Conservation (phyloP, 768 basidiomycete species). For the Amanita muscaria region DNA sequence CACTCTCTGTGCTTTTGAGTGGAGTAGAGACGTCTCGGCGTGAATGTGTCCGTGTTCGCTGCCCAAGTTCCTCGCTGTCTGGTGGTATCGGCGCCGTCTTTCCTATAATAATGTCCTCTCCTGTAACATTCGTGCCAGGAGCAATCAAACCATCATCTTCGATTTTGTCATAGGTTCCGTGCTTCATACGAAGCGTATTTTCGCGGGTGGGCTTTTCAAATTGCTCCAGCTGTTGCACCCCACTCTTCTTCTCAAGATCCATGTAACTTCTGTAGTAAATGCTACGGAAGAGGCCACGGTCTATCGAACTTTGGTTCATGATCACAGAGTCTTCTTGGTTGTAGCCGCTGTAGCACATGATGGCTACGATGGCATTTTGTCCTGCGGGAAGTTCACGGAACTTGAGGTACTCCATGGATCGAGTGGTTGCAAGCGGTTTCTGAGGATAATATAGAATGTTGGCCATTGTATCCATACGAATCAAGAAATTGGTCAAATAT, state of each 20-base stretch:
- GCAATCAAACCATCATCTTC: slow-evolving; percentile 95
- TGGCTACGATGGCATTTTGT: slow-evolving; percentile 98
- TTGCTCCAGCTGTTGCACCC: slow-evolving; percentile 85
- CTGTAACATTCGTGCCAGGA: slow-evolving; percentile 88
- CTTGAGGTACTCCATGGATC: slow-evolving; percentile 98
- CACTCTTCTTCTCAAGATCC: slow-evolving; percentile 96
- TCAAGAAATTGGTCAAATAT: slow-evolving; percentile 94
- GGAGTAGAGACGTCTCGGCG: slow-evolving; percentile 96
- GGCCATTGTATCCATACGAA: slow-evolving; percentile 99
- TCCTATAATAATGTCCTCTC: slow-evolving; percentile 98
- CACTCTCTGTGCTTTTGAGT: slow-evolving; percentile 95
- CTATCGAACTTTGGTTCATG: slow-evolving; percentile 99
- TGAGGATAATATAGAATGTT: slow-evolving; percentile 99
- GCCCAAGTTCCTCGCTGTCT: slow-evolving; percentile 95
- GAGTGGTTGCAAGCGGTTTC: slow-evolving; percentile 96
- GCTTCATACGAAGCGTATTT: slow-evolving; percentile 92
- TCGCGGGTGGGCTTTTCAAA: slow-evolving; percentile 95
- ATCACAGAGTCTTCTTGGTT: slow-evolving; percentile 99
- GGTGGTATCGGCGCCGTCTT: slow-evolving; percentile 97
- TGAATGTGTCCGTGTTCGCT: slow-evolving; percentile 87
- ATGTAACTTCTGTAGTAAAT: slow-evolving; percentile 98
- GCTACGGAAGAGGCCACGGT: slow-evolving; percentile 96
- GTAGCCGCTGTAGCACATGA: slow-evolving; percentile 97
- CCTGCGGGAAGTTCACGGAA: slow-evolving; percentile 98
- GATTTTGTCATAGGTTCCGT: slow-evolving; percentile 96